Percentiles rank a stretch among this genome's conserved stretches.
These are phyloP conservation scores for Monosporascus sp. DNA, from an alignment of 2,329 filamentous ascomycete species.

Conservation along the genomic window DNA sequence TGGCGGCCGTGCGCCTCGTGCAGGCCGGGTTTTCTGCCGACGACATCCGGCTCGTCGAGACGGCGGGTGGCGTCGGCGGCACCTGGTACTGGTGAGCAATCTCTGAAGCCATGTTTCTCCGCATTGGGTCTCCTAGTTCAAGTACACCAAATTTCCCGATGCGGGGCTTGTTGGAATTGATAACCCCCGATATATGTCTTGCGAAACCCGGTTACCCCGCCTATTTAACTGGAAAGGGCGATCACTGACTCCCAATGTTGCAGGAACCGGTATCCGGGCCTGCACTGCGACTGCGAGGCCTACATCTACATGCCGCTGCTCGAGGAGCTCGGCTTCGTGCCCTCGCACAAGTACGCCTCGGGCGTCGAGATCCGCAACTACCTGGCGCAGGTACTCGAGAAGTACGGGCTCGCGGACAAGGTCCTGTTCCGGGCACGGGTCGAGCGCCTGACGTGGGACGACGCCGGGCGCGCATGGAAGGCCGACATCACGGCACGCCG, in stretches of 20 bases:
- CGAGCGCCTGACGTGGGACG: conserved; percentile 41
- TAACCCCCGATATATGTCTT: too few species aligned
- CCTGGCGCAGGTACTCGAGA: conserved; percentile 36
- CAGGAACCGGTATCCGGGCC: conserved; percentile 41
- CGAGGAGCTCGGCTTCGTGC: conserved; percentile 56
- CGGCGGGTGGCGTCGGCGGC: conserved; percentile 40
- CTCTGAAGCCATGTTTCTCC: too few species aligned
- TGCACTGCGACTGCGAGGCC: conserved; percentile 54
- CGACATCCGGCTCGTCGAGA: conserved; percentile 37
- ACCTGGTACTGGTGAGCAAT: conserved; percentile 40
- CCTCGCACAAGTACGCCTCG: conserved; percentile 36
- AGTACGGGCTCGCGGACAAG: conserved; percentile 38
- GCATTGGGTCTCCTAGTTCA: too few species aligned
- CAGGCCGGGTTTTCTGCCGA: conserved; percentile 28
- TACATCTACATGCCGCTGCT: conserved; percentile 57
- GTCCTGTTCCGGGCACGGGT: conserved; percentile 42
- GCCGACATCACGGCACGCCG: conserved; percentile 22
- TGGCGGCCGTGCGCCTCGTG: conserved; percentile 26
- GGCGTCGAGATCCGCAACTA: conserved; percentile 39
- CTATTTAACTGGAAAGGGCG: too few species aligned
- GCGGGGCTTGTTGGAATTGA: too few species aligned
- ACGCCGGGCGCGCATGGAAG: conserved; percentile 22
- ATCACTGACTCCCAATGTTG: too few species aligned
- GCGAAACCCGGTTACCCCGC: too few species aligned
- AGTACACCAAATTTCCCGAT: too few species aligned